Conservation (phyloP, 495 filamentous ascomycete genomes). For the Penicillium odoratum region DNA sequence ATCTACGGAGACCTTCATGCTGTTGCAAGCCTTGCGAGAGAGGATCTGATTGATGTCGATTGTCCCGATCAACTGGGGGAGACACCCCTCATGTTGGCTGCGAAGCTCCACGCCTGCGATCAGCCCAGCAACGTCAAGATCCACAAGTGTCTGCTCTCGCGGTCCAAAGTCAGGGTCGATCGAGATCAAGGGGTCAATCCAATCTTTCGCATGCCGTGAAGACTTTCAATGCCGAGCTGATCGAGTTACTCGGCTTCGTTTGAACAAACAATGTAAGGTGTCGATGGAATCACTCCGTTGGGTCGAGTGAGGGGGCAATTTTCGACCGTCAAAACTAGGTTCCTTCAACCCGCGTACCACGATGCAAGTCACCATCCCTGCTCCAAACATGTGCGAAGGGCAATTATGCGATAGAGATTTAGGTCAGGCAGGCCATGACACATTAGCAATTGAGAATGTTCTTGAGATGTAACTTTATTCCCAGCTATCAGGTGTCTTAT, state of each 20-base stretch:
- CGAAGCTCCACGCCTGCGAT: background rate
- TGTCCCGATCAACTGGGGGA: slow-evolving; percentile 4
- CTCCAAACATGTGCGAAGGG: background rate
- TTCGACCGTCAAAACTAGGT: too few species aligned
- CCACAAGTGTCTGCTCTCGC: background rate
- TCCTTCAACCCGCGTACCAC: background rate
- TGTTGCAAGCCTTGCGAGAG: background rate
- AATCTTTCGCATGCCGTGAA: background rate
- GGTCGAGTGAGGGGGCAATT: too few species aligned
- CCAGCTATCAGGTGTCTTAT: background rate
- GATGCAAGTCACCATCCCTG: background rate
- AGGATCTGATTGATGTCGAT: background rate
- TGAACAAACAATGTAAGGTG: background rate
- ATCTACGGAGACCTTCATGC: slow-evolving; percentile 4
- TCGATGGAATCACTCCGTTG: too few species aligned
- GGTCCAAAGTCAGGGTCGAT: background rate
- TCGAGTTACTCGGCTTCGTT: background rate
- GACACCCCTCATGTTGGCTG: background rate
- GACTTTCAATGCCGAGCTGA: background rate
- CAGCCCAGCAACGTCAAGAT: background rate
- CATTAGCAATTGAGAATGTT: background rate
- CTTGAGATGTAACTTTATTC: background rate
- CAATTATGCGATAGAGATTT: background rate
- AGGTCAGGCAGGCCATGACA: background rate
- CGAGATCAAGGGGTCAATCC: background rate